Base-by-base conservation (phyloP, 78 protist genomes). In the Cavenderia fasciculata region DNA sequence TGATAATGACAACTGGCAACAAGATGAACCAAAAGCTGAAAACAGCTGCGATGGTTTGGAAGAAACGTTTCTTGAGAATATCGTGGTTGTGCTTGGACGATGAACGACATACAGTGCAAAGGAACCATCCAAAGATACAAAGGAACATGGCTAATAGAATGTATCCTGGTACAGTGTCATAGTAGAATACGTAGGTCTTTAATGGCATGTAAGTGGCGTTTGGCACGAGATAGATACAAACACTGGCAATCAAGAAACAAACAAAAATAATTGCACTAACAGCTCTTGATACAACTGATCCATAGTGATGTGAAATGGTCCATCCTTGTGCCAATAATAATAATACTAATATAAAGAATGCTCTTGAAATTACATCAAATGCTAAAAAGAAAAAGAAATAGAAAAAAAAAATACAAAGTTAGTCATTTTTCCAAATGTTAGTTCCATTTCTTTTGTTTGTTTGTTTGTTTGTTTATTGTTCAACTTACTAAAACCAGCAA, bases 241-340 rank as follows among this genome's bases (percentile, higher is more conserved):
- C 14, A 12, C 27, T 18, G 27, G 14, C 14, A 14, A 49, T 49
- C 27, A 49, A 14, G 54, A 49, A 18, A 49, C 29, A 40, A 40
- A 59, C 1, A 16, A 44, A 12, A 10, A 75, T 49, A n/a, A 44
- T 0, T 18, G 68, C 41, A 44, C 44, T 75, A 11, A 59, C 11
- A n/a, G 47, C 34, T 33, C 59, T 62, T 16, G 40, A 59, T 12
- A 44, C 33, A 7, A 57, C 11, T 31, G 69, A 27, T 1, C 86
- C 86, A 44, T 57, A 75, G 51, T 61, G 59, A 4, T 33, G 11
- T 29, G 86, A 75, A 16, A 65, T 75, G 4, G 86, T 61, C 70
- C 72, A 75, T 21, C 86, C 86, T 61, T 75, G 86, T 4, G 71
- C 38, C 21, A 75, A 33, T 49, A 75, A 40, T 44, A 75, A 59